These are phyloP conservation scores for Funneliformis geosporum DNA, from an alignment of 192 early-diverging fungal species.

Conservation along the genomic window DNA sequence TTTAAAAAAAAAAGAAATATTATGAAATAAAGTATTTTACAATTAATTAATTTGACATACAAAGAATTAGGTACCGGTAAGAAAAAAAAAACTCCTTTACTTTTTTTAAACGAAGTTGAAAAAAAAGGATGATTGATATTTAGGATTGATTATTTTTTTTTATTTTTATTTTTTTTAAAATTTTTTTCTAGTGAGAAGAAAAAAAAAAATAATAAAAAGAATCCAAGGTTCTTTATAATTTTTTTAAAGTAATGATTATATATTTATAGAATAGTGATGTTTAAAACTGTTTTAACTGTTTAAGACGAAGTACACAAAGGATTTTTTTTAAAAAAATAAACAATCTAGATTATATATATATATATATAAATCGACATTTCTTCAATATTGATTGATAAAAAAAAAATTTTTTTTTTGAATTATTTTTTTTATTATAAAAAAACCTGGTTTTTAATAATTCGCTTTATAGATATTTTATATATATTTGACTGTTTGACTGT, in stretches of 20 bases:
- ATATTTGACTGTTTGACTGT: too few relatives aligned
- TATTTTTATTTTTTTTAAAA: not conserved
- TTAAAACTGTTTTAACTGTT: not conserved
- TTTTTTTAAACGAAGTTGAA: not conserved
- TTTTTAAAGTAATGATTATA: not conserved
- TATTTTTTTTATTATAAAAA: too few relatives aligned
- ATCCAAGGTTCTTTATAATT: not conserved
- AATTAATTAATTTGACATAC: too few relatives aligned
- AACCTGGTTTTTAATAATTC: too few relatives aligned
- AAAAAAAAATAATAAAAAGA: not conserved
- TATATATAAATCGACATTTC: not conserved
- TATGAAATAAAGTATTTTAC: not conserved
- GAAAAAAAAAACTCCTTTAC: not conserved
- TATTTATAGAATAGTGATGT: not conserved
- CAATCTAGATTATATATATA: not conserved
- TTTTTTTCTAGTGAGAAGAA: not conserved
- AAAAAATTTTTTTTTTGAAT: too few relatives aligned
- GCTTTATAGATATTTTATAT: too few relatives aligned
- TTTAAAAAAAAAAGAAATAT: not conserved
- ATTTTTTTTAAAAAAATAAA: not conserved
- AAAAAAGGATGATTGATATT: not conserved
- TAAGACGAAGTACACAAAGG: not conserved
- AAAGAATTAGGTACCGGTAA: not conserved
- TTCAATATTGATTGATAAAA: too few relatives aligned
- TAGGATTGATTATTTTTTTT: not conserved